Base-by-base conservation (phyloP, 768 basidiomycete genomes). In the Sporobolomyces roseus region DNA sequence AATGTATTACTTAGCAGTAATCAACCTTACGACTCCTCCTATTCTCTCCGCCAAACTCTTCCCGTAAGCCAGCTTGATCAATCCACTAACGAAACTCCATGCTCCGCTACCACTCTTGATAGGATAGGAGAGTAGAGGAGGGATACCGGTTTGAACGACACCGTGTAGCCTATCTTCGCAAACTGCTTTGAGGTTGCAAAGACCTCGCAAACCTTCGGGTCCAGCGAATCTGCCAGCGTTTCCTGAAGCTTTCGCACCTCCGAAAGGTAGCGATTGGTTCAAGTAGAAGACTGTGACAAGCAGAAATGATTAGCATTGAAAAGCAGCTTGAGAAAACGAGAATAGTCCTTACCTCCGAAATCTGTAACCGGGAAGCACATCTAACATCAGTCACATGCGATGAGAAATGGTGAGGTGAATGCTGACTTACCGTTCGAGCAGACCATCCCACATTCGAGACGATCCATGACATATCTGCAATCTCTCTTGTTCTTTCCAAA, bases 401-500 rank as follows among this genome's bases (percentile, higher is more conserved):
- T 41, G 13, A 46, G 14, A 6, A 16, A 21, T 36, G 53, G 69
- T 3, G 12, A 21, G 33, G 56, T n/a, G 56, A 30, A n/a, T 21
- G 81, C 76, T n/a, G 90, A 60, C 92, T 77, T 91, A 80, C 98
- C 96, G 74, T 98, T 98, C 70, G 96, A 83, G 25, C 93, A 87
- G 4, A 98, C 94, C 96, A 99, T 98, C 52, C 94, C 94, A 74
- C 91, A 93, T 60, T 94, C 86, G 58, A 99, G 81, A 54, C 82
- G 80, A 73, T 86, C 86, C 33, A 93, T 93, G 27, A 98, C 88
- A 54, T 87, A 81, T 61, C 90, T 73, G 75, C 91, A 92, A 49
- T 88, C 81, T 46, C 84, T 83, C 77, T 88, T 88, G 76, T 90
- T 85, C 14, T 88, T 88, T 13, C 96, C 96, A 77, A 93, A 99